Evolutionary conservation across 2,329 filamentous ascomycete genomes (phyloP), one percentile per base, ranked within the genome.

Genomic region (Aspergillus sp.): DNA sequence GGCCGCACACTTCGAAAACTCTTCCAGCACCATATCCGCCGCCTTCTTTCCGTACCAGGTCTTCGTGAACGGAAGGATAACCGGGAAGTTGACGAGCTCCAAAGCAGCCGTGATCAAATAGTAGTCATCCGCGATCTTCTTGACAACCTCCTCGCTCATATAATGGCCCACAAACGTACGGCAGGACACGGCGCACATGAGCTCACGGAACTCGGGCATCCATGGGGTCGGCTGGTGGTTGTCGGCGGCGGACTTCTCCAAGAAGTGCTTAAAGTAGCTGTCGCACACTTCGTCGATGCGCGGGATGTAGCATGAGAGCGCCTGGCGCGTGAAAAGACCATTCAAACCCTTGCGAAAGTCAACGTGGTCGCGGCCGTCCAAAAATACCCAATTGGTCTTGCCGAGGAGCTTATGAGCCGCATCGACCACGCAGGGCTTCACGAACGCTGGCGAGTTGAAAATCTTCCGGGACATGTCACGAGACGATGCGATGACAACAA

Each of bases 291-390:
- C 83, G 63, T 95, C 85, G 66, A 95, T 85, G 29, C 84, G 83
- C 26, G 89, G 91, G 29, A 98, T 77, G 61, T 96, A 98, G 49
- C 70, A 72, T 48, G 86, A 80, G 52, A 98, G 76, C 13, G 89
- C 86, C 57, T 83, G 78, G 55, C 86, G 84, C 27, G 89, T 96
- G 69, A 98, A 98, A 16, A 96, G 75, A 37, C 80, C 81, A 60
- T 95, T 96, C 46, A 98, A 71, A 33, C 91, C 91, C 69, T 95
- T 96, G 58, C 91, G 88, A 67, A 91, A 98, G 53, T 96, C 91
- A 47, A 94, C 85, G 52, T 98, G 91, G 24, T 79, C 78, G 66
- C 88, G 93, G 53, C 91, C 91, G 55, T 96, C 89, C 45, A 98
- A 70, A 66, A 96, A 96, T 12, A 96, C 91, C 86, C 88, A 98